phyloP scores from a whole-genome alignment of 164 flowering plant genomes.

The Aristolochia contorta region DNA sequence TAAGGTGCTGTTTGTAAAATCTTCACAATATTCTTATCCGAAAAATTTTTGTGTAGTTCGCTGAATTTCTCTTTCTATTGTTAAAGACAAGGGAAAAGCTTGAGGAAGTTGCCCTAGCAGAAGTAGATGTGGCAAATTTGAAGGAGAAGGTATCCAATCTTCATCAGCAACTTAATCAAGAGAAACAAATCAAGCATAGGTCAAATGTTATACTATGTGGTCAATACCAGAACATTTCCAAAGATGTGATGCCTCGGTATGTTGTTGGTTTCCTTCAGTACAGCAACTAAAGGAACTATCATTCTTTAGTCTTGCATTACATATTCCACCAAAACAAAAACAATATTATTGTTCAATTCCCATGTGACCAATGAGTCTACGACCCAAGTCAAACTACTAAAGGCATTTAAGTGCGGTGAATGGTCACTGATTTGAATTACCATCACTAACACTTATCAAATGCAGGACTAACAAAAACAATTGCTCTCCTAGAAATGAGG shows the following conservation, averaged over 20 bases:
- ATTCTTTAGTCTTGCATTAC: background rate
- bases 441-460: no score
- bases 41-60: conserved; percentile 1
- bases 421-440: no score
- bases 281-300: background rate
- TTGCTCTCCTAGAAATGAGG: no score
- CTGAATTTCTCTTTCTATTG: conserved; percentile 14
- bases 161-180: conserved; percentile 40
- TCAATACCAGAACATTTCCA: conserved; percentile 19
- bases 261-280: background rate
- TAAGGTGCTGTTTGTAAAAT: conserved; percentile 40
- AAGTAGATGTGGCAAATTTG: conserved; percentile 54
- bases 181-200: conserved; percentile 24
- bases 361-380: no score
- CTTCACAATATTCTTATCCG: background rate
- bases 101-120: conserved; percentile 53
- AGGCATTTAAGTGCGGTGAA: no score
- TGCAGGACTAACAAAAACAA: no score
- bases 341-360: background rate
- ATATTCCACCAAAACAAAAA: background rate
- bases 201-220: conserved; percentile 20
- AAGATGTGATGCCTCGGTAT: conserved; percentile 30
- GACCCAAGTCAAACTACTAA: no score
- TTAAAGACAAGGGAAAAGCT: conserved; percentile 58
- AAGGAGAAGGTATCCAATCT: conserved; percentile 66